Evolutionary conservation across 1,284 basidiomycete genomes (phyloP), one percentile per base, ranked within the genome.

Genomic region (Cryptococcus amylolentus): DNA sequence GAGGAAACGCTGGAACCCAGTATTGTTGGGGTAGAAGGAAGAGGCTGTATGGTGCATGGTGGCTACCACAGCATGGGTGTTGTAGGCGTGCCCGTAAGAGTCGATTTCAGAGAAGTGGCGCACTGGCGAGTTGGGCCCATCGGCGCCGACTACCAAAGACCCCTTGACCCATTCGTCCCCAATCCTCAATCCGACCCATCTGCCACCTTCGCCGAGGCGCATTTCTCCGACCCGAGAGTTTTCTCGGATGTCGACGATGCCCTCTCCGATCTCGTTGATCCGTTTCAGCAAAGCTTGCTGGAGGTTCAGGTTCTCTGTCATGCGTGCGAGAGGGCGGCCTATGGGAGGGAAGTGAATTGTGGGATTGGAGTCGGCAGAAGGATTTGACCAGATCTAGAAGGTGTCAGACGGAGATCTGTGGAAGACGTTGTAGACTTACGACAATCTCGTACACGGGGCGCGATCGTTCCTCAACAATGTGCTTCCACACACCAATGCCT

Each of bases 91-190:
- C 2, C 95, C 95, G 67, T 87, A 94, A 0, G 91, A 88, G 42
- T 87, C 81, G 57, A 98, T 97, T 13, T 86, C 81, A 0, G 94
- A 88, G 70, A 89, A 98, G 42, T 84, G 77, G 49, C 93, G 85
- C 16, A 98, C 96, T 8, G 95, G 95, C 1, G 93, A 97, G 72
- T 93, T 94, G 70, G 86, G 86, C 0, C 96, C 96, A 69, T 98
- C 96, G 7, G 96, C 96, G 23, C 96, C 95, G 35, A 72, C 70
- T 18, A 78, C 71, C 16, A 78, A 65, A 27, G 64, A 64, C 1
- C 71, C 76, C 31, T 70, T 56, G 13, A 78, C 68, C 75, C 75
- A 77, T 18, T 57, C 59, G 38, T 70, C 65, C 8, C 72, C 75
- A 4, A 77, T 59, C 23, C 60, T 52, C 42, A 78, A 56, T 3